Base-by-base conservation (phyloP, 2,329 filamentous ascomycete genomes). In the Aspergillus terreus region DNA sequence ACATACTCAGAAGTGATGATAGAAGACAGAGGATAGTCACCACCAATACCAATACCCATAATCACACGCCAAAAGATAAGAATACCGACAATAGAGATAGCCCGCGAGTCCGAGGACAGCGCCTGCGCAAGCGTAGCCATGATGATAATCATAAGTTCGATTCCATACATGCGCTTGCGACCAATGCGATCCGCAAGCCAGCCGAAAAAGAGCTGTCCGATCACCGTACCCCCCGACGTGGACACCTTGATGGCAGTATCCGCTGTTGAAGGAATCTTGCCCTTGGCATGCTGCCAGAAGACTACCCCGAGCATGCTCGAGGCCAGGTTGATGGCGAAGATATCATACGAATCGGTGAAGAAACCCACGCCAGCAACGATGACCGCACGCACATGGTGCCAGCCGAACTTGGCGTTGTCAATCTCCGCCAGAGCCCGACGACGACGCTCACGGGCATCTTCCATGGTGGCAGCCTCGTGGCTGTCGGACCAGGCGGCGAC, bases 191-290 rank as follows among this genome's bases (percentile, higher is more conserved):
- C 90, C 25, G 89, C 90, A 19, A 92, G 76, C 65, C 81, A 84
- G 65, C 90, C 89, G 65, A 95, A 95, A 44, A 82, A 82, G 30
- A 94, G 75, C 73, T 95, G 90, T 33, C 90, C 90, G 46, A 95
- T 75, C 49, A 95, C 88, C 17, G 89, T 94, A 53, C 90, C 90
- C 53, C 85, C 86, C 27, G 87, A 92, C 11, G 89, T 94, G 19
- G 90, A 83, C 50, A 92, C 83, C 74, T 95, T 95, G 77, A 95
- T 91, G 21, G 88, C 87, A 4, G 85, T 92, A 61, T 94, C 88
- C 7, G 87, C 82, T 51, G 71, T 77, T 30, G 79, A 74, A 11
- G 88, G 85, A 64, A 92, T 86, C 32, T 75, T 75, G 55, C 75
- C 72, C 7, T 54, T 47, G 15, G 84, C 83, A 53, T 75, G 76